Conservation (phyloP, 1,139 yeast genomes). For the Hyphopichia khmerensis region DNA sequence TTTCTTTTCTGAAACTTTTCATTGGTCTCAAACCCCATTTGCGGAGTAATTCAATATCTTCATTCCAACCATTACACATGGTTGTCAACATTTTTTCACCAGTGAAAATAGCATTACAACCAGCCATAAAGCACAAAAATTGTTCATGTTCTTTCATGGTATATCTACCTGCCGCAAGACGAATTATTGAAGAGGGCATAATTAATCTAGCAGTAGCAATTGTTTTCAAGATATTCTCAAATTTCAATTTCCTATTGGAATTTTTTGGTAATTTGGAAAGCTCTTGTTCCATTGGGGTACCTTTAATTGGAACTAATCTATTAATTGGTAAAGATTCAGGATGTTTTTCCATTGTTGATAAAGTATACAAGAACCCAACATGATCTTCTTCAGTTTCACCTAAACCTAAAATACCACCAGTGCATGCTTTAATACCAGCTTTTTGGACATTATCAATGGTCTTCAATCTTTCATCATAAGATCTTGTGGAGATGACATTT, state of each 20-base stretch:
- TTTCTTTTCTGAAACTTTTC: constrained; percentile 43
- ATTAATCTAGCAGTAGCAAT: constrained; percentile 73
- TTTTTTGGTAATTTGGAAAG: constrained; percentile 39
- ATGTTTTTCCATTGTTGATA: constrained; percentile 64
- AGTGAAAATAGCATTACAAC: constrained; percentile 78
- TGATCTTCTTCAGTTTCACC: constrained; percentile 77
- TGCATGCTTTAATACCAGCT: constrained; percentile 70
- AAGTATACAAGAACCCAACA: constrained; percentile 63
- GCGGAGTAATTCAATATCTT: constrained; percentile 63
- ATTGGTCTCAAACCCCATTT: constrained; percentile 75
- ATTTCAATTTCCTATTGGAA: constrained; percentile 42
- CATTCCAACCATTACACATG: constrained; percentile 85
- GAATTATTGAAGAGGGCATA: constrained; percentile 70
- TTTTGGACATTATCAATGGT: constrained; percentile 65
- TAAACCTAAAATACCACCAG: constrained; percentile 78
- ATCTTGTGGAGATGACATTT: constrained; percentile 65
- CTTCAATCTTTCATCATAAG: constrained; percentile 66
- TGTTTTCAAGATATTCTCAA: constrained; percentile 65
- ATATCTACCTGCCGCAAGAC: constrained; percentile 80
- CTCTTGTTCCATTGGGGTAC: constrained; percentile 71
- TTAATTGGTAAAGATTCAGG: constrained; percentile 85
- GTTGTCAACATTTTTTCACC: constrained; percentile 83
- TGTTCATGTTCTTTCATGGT: constrained; percentile 81
- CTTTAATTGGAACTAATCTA: constrained; percentile 73
- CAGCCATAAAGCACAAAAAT: constrained; percentile 72